These are phyloP conservation scores for Phaeolepiota aurea DNA, from an alignment of 768 basidiomycete species.

Conservation along the genomic window DNA sequence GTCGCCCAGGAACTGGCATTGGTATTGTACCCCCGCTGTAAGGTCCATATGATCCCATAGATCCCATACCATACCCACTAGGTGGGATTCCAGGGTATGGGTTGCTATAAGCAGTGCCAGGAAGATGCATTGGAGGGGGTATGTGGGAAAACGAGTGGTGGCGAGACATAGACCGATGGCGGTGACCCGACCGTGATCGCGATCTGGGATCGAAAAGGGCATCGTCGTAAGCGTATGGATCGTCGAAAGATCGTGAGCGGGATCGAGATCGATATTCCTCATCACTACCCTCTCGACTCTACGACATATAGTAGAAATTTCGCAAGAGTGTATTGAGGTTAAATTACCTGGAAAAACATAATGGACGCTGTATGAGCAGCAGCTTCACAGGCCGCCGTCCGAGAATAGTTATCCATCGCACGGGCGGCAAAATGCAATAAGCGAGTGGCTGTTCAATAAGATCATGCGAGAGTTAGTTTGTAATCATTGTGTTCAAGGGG, in stretches of 20 bases:
- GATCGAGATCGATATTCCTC: slow-evolving; percentile 29
- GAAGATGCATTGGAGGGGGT: slow-evolving; percentile 14
- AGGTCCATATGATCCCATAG: slow-evolving; percentile 13
- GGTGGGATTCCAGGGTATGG: slow-evolving; percentile 9
- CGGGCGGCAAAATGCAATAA: slow-evolving; percentile 45
- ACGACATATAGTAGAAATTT: slow-evolving; percentile 3
- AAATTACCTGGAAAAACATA: slow-evolving; percentile 43
- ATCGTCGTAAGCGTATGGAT: slow-evolving; percentile 32
- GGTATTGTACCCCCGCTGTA: slow-evolving; percentile 15
- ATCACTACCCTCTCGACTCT: slow-evolving; percentile 25
- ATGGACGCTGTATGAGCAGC: slow-evolving; percentile 61
- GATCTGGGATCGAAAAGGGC: slow-evolving; percentile 16
- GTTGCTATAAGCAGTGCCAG: slow-evolving; percentile 7
- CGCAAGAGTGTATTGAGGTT: background rate
- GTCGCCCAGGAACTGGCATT: slow-evolving; percentile 8
- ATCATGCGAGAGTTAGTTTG: too few relatives aligned
- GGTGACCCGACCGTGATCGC: slow-evolving; percentile 20
- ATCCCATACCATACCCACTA: slow-evolving; percentile 12
- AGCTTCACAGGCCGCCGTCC: slow-evolving; percentile 47
- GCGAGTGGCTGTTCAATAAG: slow-evolving; percentile 49
- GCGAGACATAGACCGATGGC: slow-evolving; percentile 15
- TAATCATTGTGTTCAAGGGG: too few relatives aligned
- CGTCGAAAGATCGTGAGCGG: slow-evolving; percentile 19
- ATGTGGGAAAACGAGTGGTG: slow-evolving; percentile 26
- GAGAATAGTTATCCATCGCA: slow-evolving; percentile 33